Evolutionary conservation across 768 basidiomycete genomes (phyloP).

Genomic region (Termitomyces eurrhizus): DNA sequence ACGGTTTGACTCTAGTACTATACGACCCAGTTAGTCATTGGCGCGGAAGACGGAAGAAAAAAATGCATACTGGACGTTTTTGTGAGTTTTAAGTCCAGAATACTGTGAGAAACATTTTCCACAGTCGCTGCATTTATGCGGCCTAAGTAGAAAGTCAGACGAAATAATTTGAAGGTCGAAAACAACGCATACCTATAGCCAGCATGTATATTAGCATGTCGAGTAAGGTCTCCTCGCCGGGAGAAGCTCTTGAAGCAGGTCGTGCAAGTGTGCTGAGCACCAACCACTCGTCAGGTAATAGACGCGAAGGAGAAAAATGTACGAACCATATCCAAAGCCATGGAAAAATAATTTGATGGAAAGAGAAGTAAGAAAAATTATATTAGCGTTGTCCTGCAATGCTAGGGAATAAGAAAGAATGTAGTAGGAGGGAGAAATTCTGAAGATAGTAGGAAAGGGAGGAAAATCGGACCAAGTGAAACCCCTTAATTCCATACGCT

Average conservation of each 20-base stretch:
- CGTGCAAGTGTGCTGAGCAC: constrained; percentile 34
- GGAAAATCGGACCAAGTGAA: constrained; percentile 12
- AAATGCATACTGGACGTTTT: constrained; percentile 58
- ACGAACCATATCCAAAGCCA: constrained; percentile 12
- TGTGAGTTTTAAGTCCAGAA: constrained; percentile 59
- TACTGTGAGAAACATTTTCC: constrained; percentile 54
- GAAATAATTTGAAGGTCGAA: not conserved
- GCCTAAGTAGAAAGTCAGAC: constrained; percentile 30
- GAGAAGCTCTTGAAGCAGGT: constrained; percentile 47
- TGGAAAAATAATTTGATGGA: constrained; percentile 5
- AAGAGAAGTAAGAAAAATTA: constrained; percentile 11
- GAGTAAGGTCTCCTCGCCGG: constrained; percentile 56
- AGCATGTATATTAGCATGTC: constrained; percentile 50
- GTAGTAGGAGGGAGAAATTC: constrained; percentile 12
- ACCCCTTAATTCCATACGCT: constrained; percentile 4
- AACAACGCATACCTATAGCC: constrained; percentile 44
- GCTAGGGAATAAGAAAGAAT: constrained; percentile 14
- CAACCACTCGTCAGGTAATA: not conserved
- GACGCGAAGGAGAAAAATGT: not conserved
- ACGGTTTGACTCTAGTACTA: constrained; percentile 53
- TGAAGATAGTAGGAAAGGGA: constrained; percentile 12
- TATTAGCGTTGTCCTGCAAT: constrained; percentile 26
- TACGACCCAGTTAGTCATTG: not conserved
- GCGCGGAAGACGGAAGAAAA: not conserved
- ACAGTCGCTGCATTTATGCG: constrained; percentile 48